Percentiles rank a stretch among this genome's conserved stretches.
These are phyloP conservation scores for Aspergillus costaricaensis DNA, from an alignment of 2,329 filamentous ascomycete genomes.

Conservation along the genomic window DNA sequence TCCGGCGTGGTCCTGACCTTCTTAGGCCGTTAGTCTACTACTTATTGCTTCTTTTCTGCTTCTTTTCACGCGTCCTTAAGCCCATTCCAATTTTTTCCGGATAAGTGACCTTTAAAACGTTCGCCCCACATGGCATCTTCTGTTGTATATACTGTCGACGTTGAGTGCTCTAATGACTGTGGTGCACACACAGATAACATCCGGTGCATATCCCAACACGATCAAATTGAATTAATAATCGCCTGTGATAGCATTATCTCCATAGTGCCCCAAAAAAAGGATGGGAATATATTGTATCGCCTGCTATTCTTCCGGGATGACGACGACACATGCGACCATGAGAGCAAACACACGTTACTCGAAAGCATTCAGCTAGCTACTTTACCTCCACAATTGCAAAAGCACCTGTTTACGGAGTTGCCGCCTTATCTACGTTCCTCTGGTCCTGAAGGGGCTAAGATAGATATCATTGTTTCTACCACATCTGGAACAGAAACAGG, in stretches of 20 bases:
- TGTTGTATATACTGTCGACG: not conserved
- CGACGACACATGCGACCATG: not conserved
- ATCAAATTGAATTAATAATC: slow-evolving; percentile 18
- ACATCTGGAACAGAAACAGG: slow-evolving; percentile 65
- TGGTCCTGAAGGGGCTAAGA: slow-evolving; percentile 12
- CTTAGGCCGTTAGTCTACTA: not conserved
- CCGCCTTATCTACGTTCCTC: slow-evolving; percentile 25
- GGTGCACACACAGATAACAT: slow-evolving; percentile 12
- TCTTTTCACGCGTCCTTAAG: not conserved
- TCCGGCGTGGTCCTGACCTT: not conserved
- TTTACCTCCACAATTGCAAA: slow-evolving; percentile 13
- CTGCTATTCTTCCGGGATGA: slow-evolving; percentile 28
- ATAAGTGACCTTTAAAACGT: not conserved
- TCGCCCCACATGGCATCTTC: not conserved
- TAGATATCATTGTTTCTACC: slow-evolving; percentile 69
- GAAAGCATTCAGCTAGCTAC: slow-evolving; percentile 19
- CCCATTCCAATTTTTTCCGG: not conserved
- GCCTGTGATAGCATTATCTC: slow-evolving; percentile 29
- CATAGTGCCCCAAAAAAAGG: slow-evolving; percentile 18
- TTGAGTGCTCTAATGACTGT: not conserved
- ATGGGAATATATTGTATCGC: slow-evolving; percentile 14
- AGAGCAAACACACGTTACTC: slow-evolving; percentile 14
- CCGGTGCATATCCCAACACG: slow-evolving; percentile 19
- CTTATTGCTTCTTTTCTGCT: too few relatives aligned
- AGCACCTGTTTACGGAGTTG: slow-evolving; percentile 19